phyloP scores from a whole-genome alignment of 2,329 filamentous ascomycete genomes.

The Neopestalotiopsis sp. region DNA sequence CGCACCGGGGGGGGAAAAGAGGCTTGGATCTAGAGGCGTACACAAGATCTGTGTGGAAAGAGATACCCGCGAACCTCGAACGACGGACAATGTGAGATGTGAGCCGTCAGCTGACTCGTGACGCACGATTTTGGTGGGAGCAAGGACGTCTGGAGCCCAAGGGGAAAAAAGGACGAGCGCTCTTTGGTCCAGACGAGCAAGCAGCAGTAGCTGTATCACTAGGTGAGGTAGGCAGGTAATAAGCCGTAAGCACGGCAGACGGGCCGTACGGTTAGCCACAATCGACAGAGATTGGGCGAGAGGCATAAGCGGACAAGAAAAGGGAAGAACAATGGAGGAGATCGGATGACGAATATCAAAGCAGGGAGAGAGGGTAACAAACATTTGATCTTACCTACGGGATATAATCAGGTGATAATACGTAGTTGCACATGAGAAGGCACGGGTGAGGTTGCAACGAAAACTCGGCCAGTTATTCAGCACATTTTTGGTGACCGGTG shows the following conservation, averaged over 20 bases:
- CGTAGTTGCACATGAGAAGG: neutral
- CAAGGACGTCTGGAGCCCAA: too few relatives aligned
- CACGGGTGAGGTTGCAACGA: neutral
- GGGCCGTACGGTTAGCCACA: conserved; percentile 9
- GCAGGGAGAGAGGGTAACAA: neutral
- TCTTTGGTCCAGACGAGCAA: neutral
- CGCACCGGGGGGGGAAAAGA: neutral
- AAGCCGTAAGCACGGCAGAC: conserved; percentile 10
- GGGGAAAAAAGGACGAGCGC: neutral
- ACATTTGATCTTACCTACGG: neutral
- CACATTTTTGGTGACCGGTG: neutral
- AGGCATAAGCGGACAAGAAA: neutral
- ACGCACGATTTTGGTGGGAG: neutral
- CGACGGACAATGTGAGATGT: conserved; percentile 8
- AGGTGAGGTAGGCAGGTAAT: neutral
- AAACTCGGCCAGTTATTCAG: neutral
- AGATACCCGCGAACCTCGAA: conserved; percentile 5
- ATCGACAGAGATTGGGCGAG: neutral
- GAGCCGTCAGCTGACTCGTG: conserved; percentile 11
- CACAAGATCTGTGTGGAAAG: conserved; percentile 4
- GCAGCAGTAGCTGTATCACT: neutral
- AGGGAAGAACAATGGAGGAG: neutral
- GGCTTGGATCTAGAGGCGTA: neutral
- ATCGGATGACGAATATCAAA: neutral
- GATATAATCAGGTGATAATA: neutral